Conservation (phyloP, 2,329 filamentous ascomycete genomes). For the Claviceps sp. region DNA sequence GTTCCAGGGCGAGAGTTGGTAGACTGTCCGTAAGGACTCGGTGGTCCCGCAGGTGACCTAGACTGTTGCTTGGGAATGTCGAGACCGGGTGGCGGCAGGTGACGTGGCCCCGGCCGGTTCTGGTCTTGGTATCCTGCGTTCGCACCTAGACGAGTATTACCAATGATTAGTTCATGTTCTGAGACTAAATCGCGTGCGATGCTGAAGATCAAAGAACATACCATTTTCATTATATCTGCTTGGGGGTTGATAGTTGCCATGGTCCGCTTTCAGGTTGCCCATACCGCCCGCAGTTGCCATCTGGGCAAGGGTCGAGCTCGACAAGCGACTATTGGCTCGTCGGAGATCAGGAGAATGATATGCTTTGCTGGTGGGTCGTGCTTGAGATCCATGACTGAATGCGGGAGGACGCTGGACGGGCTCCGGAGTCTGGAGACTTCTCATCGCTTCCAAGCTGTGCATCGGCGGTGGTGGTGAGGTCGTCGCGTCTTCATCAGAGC, state of each 20-base stretch:
- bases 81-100: slow-evolving; percentile 26
- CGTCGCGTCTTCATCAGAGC: slow-evolving; percentile 43
- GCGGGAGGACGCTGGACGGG: slow-evolving; percentile 67
- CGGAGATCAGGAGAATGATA: slow-evolving; percentile 66
- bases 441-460: slow-evolving; percentile 39
- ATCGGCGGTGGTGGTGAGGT: slow-evolving; percentile 24
- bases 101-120: slow-evolving; percentile 20
- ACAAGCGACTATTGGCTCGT: slow-evolving; percentile 72
- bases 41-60: slow-evolving; percentile 28
- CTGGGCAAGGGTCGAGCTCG: slow-evolving; percentile 66
- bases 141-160: slow-evolving; percentile 40
- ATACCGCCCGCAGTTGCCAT: slow-evolving; percentile 56
- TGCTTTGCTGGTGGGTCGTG: slow-evolving; percentile 53
- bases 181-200: slow-evolving; percentile 33
- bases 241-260: slow-evolving; percentile 15
- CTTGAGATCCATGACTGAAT: slow-evolving; percentile 62
- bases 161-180: slow-evolving; percentile 40
- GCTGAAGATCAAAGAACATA: slow-evolving; percentile 29
- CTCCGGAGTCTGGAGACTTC: slow-evolving; percentile 50
- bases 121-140: slow-evolving; percentile 24
- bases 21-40: slow-evolving; percentile 19
- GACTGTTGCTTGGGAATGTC: slow-evolving; percentile 28
- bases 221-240: slow-evolving; percentile 21
- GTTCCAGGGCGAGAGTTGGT: slow-evolving; percentile 19
- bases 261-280: slow-evolving; percentile 24